phyloP scores from a whole-genome alignment of 75 land plant genomes.

The Selaginella moellendorffii region DNA sequence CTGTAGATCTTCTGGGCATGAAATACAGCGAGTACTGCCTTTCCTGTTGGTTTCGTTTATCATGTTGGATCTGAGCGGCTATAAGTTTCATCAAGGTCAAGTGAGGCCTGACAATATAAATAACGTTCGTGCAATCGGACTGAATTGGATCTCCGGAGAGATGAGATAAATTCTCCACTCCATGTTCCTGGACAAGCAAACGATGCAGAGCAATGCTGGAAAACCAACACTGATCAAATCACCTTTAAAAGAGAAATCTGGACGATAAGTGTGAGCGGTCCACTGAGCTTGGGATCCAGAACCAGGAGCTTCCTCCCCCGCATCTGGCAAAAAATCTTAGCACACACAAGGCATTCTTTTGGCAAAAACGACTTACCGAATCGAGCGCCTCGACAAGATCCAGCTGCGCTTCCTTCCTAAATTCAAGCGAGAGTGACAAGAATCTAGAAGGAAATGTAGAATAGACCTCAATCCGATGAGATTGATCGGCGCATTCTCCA shows the following conservation, averaged over 20 bases:
- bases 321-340: conserved; percentile 32
- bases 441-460: background rate
- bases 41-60: conserved; percentile 45
- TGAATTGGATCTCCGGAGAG: conserved; percentile 59
- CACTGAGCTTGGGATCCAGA: conserved; percentile 78
- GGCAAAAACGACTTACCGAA: conserved; percentile 46
- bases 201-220: too few species aligned
- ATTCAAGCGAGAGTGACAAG: background rate
- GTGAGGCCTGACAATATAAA: conserved; percentile 60
- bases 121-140: conserved; percentile 58
- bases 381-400: conserved; percentile 62
- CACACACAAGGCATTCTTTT: background rate
- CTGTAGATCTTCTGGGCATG: conserved; percentile 75
- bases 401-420: conserved; percentile 66
- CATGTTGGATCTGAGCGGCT: conserved; percentile 55
- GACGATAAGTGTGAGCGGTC: conserved; percentile 57
- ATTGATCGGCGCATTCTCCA: conserved; percentile 76
- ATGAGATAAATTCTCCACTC: conserved; percentile 58
- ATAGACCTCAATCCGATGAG: conserved; percentile 46
- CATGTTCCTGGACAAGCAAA: conserved; percentile 50
- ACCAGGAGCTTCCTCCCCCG: conserved; percentile 80
- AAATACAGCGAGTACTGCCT: conserved; percentile 67
- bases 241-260: conserved; percentile 79
- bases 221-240: background rate
- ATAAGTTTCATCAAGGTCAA: conserved; percentile 57